phyloP scores from a whole-genome alignment of 257 asterid genomes.

The Mitragyna speciosa region DNA sequence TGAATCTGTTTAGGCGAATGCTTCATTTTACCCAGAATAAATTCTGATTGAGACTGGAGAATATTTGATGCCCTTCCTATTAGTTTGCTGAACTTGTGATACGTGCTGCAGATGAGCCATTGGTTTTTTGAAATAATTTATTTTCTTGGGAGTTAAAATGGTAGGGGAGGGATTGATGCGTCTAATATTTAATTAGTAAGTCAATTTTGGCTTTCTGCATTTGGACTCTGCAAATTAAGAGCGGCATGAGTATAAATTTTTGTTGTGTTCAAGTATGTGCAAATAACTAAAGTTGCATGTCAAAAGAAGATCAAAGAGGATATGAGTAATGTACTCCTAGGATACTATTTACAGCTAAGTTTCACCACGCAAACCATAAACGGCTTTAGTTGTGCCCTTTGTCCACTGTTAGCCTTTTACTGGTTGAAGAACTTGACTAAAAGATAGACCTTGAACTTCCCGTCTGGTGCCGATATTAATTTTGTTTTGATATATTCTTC shows the following conservation, averaged over 20 bases:
- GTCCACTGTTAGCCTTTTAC: not conserved
- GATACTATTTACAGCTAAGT: not conserved
- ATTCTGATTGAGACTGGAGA: not conserved
- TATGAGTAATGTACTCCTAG: not conserved
- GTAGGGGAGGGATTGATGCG: not conserved
- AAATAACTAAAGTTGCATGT: not conserved
- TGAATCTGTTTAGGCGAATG: not conserved
- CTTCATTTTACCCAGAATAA: not conserved
- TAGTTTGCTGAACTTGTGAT: not conserved
- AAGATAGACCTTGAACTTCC: not conserved
- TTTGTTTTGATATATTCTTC: not conserved
- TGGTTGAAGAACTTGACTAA: not conserved
- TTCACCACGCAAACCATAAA: not conserved
- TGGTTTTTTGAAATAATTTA: not conserved
- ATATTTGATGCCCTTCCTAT: not conserved
- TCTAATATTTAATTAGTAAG: not conserved
- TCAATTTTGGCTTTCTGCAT: not conserved
- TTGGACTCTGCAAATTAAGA: not conserved
- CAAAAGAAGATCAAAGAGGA: not conserved
- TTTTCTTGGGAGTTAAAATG: no score
- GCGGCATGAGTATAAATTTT: not conserved
- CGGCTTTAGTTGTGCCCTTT: no score
- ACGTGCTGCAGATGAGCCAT: not conserved
- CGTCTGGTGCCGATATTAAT: not conserved
- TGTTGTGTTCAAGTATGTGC: not conserved